phyloP scores from a whole-genome alignment of 2,329 filamentous ascomycete species.

The Ceratocystiopsis sp. region DNA sequence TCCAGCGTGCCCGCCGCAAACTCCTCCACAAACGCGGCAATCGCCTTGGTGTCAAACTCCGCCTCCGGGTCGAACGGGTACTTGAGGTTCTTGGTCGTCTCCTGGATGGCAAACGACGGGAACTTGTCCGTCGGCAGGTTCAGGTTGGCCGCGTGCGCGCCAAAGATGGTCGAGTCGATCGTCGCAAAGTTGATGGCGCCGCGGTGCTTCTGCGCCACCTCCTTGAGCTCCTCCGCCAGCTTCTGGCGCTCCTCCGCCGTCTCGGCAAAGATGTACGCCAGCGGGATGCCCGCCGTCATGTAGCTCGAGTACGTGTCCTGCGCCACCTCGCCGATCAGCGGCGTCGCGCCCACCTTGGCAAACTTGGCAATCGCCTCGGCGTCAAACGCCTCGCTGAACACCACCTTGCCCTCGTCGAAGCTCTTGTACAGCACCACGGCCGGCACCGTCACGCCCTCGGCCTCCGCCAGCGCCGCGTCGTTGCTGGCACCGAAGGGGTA shows the following conservation, averaged over 20 bases:
- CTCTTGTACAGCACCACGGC: slow-evolving; percentile 90
- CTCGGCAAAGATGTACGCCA: slow-evolving; percentile 96
- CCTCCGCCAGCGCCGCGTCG: slow-evolving; percentile 71
- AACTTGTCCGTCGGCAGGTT: slow-evolving; percentile 93
- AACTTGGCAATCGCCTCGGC: slow-evolving; percentile 66
- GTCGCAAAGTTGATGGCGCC: slow-evolving; percentile 95
- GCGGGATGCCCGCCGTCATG: slow-evolving; percentile 80
- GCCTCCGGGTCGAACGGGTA: slow-evolving; percentile 80
- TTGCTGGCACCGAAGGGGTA: slow-evolving; percentile 84
- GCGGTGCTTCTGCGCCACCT: slow-evolving; percentile 79
- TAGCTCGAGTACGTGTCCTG: slow-evolving; percentile 93
- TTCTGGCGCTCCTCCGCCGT: slow-evolving; percentile 73
- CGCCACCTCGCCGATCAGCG: slow-evolving; percentile 86
- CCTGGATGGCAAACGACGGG: slow-evolving; percentile 95
- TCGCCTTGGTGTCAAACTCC: slow-evolving; percentile 53
- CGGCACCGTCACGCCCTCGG: slow-evolving; percentile 76
- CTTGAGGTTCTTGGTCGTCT: slow-evolving; percentile 89
- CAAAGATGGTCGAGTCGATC: slow-evolving; percentile 87
- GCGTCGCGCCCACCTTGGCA: slow-evolving; percentile 69
- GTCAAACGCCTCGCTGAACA: slow-evolving; percentile 69
- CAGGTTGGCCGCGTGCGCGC: slow-evolving; percentile 87
- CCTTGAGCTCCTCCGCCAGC: slow-evolving; percentile 62
- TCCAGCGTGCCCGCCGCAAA: slow-evolving; percentile 77
- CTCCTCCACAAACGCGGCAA: slow-evolving; percentile 71
- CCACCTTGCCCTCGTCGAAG: slow-evolving; percentile 90